Percentiles rank a stretch among this genome's conserved stretches.
These are phyloP conservation scores for Ophiostoma pallidulum DNA, from an alignment of 2,329 filamentous ascomycete genomes.

Conservation along the genomic window DNA sequence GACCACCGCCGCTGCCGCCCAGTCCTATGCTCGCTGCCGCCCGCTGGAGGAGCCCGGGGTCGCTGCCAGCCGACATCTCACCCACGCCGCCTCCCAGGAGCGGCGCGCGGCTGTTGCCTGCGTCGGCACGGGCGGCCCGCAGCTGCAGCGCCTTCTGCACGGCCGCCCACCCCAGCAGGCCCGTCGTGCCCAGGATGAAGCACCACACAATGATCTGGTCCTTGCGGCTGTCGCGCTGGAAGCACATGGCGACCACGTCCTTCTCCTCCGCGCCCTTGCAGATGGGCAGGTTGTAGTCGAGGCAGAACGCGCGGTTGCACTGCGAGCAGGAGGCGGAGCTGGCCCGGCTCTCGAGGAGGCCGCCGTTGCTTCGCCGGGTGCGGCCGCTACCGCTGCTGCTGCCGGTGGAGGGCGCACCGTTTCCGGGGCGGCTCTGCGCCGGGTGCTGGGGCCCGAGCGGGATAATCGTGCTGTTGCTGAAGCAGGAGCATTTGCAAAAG, in stretches of 20 bases:
- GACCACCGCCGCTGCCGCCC: background rate
- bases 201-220: constrained; percentile 57
- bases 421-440: too few species aligned
- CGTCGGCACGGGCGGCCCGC: constrained; percentile 20
- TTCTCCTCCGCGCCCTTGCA: constrained; percentile 53
- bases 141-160: constrained; percentile 39
- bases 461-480: constrained; percentile 60
- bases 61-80: background rate
- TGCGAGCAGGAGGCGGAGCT: constrained; percentile 44
- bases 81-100: constrained; percentile 5
- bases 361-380: too few species aligned
- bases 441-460: constrained; percentile 40
- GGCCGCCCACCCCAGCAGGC: constrained; percentile 51
- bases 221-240: constrained; percentile 58
- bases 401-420: too few species aligned
- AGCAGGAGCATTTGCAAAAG: constrained; percentile 63
- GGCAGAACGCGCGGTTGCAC: constrained; percentile 57
- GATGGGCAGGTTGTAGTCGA: constrained; percentile 50
- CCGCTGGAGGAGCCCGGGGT: background rate
- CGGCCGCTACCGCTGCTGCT: too few species aligned
- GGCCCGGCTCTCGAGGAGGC: constrained; percentile 21
- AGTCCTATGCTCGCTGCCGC: constrained; percentile 4
- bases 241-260: constrained; percentile 54
- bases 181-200: constrained; percentile 50
- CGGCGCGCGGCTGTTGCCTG: constrained; percentile 5